A percentile compares a stretch with the other conserved stretches of the same genome.
phyloP scores from a whole-genome alignment of 495 filamentous ascomycete genomes.

The Aspergillus cavernicola region DNA sequence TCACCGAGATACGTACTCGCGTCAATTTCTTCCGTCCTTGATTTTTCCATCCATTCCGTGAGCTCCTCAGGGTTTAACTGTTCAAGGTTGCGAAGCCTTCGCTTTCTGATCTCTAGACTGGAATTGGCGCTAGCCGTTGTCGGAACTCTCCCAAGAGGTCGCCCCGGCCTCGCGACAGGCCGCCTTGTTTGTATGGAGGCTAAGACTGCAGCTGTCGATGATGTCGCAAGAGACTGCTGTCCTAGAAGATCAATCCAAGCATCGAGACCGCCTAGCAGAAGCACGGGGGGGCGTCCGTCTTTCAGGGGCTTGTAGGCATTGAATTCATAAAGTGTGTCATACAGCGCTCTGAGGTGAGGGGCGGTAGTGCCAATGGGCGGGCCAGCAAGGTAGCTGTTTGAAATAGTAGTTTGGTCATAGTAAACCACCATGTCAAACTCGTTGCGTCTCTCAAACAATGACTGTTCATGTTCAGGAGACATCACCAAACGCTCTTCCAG shows the following conservation, averaged over 20 bases:
- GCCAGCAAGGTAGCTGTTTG: slow-evolving; percentile 49
- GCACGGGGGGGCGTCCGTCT: slow-evolving; percentile 58
- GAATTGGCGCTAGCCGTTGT: slow-evolving; percentile 50
- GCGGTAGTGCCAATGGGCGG: slow-evolving; percentile 47
- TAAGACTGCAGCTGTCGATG: slow-evolving; percentile 51
- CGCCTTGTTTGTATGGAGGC: slow-evolving; percentile 39
- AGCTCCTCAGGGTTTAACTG: slow-evolving; percentile 60
- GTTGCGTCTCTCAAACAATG: slow-evolving; percentile 69
- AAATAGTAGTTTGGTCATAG: slow-evolving; percentile 69
- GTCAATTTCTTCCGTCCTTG: slow-evolving; percentile 51
- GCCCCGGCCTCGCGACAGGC: slow-evolving; percentile 36
- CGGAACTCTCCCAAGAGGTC: slow-evolving; percentile 49
- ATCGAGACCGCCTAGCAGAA: slow-evolving; percentile 77
- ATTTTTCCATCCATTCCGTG: slow-evolving; percentile 56
- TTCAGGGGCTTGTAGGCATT: slow-evolving; percentile 72
- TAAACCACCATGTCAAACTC: slow-evolving; percentile 85
- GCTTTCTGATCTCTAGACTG: slow-evolving; percentile 51
- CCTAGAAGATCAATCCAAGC: slow-evolving; percentile 83
- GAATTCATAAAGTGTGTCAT: slow-evolving; percentile 77
- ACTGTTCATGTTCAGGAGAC: slow-evolving; percentile 69
- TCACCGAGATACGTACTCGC: slow-evolving; percentile 40
- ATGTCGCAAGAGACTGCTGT: slow-evolving; percentile 57
- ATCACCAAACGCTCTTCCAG: slow-evolving; percentile 79
- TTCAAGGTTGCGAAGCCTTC: slow-evolving; percentile 53
- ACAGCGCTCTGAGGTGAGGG: slow-evolving; percentile 62